Conservation (phyloP, 2,329 filamentous ascomycete genomes). For the Lomentospora prolificans region DNA sequence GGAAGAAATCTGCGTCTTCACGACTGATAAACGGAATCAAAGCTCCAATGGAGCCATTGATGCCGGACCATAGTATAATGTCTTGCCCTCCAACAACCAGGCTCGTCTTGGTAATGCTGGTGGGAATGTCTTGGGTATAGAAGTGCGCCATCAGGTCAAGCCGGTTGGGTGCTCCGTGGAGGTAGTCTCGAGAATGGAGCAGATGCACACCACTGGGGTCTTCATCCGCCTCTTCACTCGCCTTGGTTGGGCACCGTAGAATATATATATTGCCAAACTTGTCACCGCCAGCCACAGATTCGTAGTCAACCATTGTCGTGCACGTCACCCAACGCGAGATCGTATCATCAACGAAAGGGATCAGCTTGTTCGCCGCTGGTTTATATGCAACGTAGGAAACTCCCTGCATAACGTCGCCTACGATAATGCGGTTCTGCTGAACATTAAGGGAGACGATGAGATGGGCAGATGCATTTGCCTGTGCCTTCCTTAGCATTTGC, state of each 20-base stretch:
- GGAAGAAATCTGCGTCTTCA: constrained; percentile 97
- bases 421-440: constrained; percentile 82
- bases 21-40: constrained; percentile 85
- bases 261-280: constrained; percentile 98
- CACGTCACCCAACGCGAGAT: constrained; percentile 85
- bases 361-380: constrained; percentile 77
- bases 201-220: constrained; percentile 83
- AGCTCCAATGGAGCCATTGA: constrained; percentile 90
- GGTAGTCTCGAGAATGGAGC: constrained; percentile 79
- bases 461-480: constrained; percentile 67
- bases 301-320: constrained; percentile 92
- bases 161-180: constrained; percentile 80
- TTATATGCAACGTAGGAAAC: constrained; percentile 93
- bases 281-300: constrained; percentile 87
- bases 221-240: constrained; percentile 83
- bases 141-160: constrained; percentile 80
- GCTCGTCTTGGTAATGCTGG: constrained; percentile 78
- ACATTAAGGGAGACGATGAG: constrained; percentile 85
- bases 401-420: constrained; percentile 87
- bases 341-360: constrained; percentile 87
- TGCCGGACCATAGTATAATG: constrained; percentile 82
- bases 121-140: constrained; percentile 86
- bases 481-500: constrained; percentile 84
- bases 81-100: constrained; percentile 88
- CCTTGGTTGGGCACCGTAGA: constrained; percentile 75